Conservation (phyloP, 2,329 filamentous ascomycete genomes). For the Claviceps purpurea region DNA sequence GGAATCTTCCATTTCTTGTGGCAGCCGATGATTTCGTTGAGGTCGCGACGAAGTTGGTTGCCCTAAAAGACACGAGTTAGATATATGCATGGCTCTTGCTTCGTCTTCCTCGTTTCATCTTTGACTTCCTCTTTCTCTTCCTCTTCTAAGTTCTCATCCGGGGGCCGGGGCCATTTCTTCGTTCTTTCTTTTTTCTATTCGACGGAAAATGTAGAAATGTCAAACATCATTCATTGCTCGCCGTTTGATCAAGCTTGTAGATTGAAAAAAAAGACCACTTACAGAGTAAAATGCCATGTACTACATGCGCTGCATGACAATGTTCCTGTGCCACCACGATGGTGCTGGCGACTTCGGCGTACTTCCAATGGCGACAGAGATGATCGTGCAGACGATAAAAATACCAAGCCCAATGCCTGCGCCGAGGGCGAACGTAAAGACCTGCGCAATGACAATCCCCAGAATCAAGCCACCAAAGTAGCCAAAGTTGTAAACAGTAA, state of each 20-base stretch:
- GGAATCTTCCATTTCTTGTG: conserved; percentile 43
- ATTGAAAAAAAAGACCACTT: neutral
- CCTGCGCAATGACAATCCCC: conserved; percentile 37
- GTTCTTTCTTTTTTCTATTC: neutral
- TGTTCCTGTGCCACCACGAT: conserved; percentile 26
- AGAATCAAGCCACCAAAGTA: conserved; percentile 40
- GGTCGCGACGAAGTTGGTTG: conserved; percentile 40
- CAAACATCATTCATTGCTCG: too few relatives aligned
- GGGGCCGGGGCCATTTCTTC: too few relatives aligned
- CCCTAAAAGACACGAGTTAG: conserved; percentile 23
- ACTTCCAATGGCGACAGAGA: conserved; percentile 26
- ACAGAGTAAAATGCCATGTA: conserved; percentile 45
- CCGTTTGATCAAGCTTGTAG: too few relatives aligned
- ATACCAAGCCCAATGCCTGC: conserved; percentile 39
- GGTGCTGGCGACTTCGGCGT: conserved; percentile 28
- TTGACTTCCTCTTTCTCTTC: neutral
- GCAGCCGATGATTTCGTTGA: conserved; percentile 36
- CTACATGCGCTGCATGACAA: conserved; percentile 30
- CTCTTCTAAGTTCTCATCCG: too few relatives aligned
- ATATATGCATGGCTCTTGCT: neutral
- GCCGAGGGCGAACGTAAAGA: conserved; percentile 28
- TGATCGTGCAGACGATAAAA: conserved; percentile 29
- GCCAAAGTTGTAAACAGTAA: conserved; percentile 33
- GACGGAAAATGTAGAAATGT: neutral
- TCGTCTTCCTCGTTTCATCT: neutral